Percentiles rank a stretch among this genome's conserved stretches.
phyloP scores from a whole-genome alignment of 148 eudicot genomes.

The Euryodendron excelsum region DNA sequence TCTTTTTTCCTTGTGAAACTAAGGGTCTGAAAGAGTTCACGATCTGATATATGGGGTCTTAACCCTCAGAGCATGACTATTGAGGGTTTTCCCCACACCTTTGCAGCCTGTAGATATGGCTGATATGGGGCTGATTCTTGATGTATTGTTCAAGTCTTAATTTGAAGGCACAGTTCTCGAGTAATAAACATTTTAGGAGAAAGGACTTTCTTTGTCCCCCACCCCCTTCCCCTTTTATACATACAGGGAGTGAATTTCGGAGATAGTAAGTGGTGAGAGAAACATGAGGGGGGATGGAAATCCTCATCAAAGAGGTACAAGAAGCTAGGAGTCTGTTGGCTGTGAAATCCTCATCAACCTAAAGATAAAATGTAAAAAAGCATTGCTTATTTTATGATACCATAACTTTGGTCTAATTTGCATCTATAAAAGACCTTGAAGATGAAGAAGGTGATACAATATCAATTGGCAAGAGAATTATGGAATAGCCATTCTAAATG shows the following conservation, averaged over 20 bases:
- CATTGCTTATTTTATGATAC: not conserved
- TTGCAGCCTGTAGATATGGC: too few relatives aligned
- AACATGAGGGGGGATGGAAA: not conserved
- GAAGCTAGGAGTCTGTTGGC: not conserved
- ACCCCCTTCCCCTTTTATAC: not conserved
- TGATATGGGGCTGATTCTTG: not conserved
- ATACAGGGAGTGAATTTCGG: not conserved
- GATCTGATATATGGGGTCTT: too few relatives aligned
- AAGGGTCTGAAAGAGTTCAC: too few relatives aligned
- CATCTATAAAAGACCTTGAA: not conserved
- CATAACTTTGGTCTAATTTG: not conserved
- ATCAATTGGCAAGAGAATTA: not conserved
- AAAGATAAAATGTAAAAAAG: not conserved
- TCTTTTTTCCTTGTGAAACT: not conserved
- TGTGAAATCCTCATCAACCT: not conserved
- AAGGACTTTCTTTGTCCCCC: not conserved
- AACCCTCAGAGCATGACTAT: too few relatives aligned
- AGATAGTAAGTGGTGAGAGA: not conserved
- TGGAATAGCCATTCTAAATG: not conserved
- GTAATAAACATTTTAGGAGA: not conserved
- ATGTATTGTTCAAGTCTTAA: not conserved
- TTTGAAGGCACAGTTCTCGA: not conserved
- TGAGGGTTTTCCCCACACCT: too few relatives aligned
- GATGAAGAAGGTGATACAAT: not conserved
- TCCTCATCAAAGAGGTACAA: not conserved